Percentiles rank a stretch among this genome's conserved stretches.
phyloP scores from a whole-genome alignment of 2,329 filamentous ascomycete species.

The Hypomyces rosellus region DNA sequence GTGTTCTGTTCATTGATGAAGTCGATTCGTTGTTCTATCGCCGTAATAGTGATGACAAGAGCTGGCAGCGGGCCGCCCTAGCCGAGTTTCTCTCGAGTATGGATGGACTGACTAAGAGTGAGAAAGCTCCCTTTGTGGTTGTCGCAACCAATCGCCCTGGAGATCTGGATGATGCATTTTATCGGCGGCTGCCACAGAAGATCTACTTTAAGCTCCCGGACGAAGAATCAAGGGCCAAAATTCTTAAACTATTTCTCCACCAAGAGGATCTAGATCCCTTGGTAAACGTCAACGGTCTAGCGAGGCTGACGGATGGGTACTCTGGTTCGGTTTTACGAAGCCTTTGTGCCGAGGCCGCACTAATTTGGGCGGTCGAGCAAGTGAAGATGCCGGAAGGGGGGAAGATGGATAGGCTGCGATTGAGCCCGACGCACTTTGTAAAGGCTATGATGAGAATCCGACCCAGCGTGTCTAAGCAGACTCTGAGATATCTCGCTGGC shows the following conservation, averaged over 20 bases:
- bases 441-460: background rate
- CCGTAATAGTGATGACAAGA: too few species aligned
- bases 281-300: background rate
- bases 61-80: too few species aligned
- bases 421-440: background rate
- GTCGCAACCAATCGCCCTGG: too few species aligned
- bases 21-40: too few species aligned
- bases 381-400: background rate
- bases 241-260: background rate
- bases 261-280: background rate
- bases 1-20: too few species aligned
- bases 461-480: background rate
- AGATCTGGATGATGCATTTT: too few species aligned
- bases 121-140: too few species aligned
- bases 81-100: too few species aligned
- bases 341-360: background rate
- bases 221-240: background rate
- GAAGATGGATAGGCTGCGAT: background rate
- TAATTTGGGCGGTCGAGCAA: background rate
- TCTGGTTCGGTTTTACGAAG: background rate
- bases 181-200: too few species aligned
- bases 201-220: too few species aligned
- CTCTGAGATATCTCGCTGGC: too few species aligned
- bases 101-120: too few species aligned
- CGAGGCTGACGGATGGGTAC: background rate